Percentiles rank a stretch among this genome's conserved stretches.
These are phyloP conservation scores for Tricholoma terreum DNA, from an alignment of 768 basidiomycete genomes.

Conservation along the genomic window DNA sequence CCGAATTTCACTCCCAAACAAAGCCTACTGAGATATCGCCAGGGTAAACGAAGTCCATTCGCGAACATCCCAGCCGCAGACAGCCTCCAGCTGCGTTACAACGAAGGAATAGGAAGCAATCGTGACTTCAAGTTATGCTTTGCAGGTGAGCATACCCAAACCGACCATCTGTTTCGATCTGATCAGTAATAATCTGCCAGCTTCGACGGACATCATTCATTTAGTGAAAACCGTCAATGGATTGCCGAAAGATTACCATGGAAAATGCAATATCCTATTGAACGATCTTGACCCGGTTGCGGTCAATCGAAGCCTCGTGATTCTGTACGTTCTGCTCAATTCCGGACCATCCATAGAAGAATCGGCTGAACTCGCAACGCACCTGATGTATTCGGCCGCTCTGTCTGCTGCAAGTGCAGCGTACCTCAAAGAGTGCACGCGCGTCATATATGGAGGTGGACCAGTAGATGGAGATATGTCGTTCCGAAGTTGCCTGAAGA, in stretches of 20 bases:
- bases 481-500: constrained; percentile 32
- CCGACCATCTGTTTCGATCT: background rate
- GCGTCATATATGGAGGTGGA: constrained; percentile 32
- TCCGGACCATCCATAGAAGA: constrained; percentile 39
- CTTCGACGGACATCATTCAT: constrained; percentile 34
- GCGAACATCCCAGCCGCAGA: constrained; percentile 29
- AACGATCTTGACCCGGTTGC: constrained; percentile 36
- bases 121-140: constrained; percentile 26
- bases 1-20: background rate
- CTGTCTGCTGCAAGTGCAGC: constrained; percentile 32
- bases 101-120: constrained; percentile 15
- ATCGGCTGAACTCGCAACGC: constrained; percentile 38
- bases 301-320: constrained; percentile 39
- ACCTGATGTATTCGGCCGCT: constrained; percentile 41
- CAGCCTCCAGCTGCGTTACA: constrained; percentile 21
- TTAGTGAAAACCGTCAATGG: constrained; percentile 35
- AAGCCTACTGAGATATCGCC: background rate
- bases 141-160: constrained; percentile 15
- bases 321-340: constrained; percentile 35
- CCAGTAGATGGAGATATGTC: constrained; percentile 32
- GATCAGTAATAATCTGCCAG: constrained; percentile 12
- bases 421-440: constrained; percentile 34
- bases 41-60: constrained; percentile 13
- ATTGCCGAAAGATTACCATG: constrained; percentile 33
- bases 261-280: constrained; percentile 37